Conservation (phyloP, 495 filamentous ascomycete species). For the Penicillium robsamsonii region DNA sequence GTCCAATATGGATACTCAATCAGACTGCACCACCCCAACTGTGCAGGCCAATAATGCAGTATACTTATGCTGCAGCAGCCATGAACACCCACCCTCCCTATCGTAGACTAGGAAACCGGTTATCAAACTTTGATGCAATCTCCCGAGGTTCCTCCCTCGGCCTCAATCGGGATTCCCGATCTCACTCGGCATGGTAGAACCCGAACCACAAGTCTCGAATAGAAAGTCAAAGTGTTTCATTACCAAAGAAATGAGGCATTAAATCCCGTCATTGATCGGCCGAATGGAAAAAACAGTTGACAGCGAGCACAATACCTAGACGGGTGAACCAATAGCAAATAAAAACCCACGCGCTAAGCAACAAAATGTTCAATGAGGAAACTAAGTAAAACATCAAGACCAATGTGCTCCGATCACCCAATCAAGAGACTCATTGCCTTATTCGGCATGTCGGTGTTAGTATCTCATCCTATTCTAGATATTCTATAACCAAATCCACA, state of each 20-base stretch:
- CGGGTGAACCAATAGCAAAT: background rate
- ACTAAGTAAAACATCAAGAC: background rate
- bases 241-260: slow-evolving; percentile 6
- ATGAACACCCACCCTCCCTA: background rate
- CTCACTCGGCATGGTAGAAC: slow-evolving; percentile 7
- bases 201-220: background rate
- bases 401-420: background rate
- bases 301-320: slow-evolving; percentile 1
- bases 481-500: background rate
- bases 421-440: slow-evolving; percentile 2
- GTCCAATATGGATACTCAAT: background rate
- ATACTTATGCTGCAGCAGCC: background rate
- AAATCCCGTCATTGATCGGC: slow-evolving; percentile 4
- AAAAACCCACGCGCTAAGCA: background rate
- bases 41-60: background rate
- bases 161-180: slow-evolving; percentile 9
- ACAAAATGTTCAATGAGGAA: background rate
- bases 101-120: background rate
- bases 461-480: background rate
- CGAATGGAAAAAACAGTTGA: background rate
- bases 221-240: background rate
- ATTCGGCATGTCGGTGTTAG: slow-evolving; percentile 19
- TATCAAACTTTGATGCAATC: background rate
- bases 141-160: slow-evolving; percentile 5
- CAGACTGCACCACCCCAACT: background rate